Conservation (phyloP, 768 basidiomycete species). For the Hygrocybe punicea region DNA sequence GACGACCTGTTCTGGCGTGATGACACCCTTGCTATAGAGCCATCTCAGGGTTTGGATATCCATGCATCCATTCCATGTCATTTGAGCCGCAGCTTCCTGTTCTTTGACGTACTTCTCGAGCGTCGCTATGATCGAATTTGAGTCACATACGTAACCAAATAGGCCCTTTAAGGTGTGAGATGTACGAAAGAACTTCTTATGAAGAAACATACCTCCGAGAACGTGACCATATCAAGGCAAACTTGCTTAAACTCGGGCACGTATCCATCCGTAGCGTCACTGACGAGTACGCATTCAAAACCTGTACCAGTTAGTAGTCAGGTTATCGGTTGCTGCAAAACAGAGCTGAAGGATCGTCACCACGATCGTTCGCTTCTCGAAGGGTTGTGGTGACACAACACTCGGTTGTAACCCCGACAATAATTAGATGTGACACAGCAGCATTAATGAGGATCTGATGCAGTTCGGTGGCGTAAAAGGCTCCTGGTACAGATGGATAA, state of each 20-base stretch:
- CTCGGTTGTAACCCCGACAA: conserved; percentile 7
- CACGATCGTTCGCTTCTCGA: conserved; percentile 8
- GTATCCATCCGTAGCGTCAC: conserved; percentile 8
- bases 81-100: not conserved
- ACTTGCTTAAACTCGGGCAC: conserved; percentile 4
- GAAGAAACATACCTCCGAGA: conserved; percentile 2
- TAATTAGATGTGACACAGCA: conserved; percentile 7
- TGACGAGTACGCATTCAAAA: conserved; percentile 7
- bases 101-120: conserved; percentile 5
- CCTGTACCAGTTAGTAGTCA: conserved; percentile 1
- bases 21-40: conserved; percentile 2
- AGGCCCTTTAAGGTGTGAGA: conserved; percentile 1
- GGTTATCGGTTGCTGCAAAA: not conserved
- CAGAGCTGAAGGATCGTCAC: not conserved
- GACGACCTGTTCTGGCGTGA: conserved; percentile 9
- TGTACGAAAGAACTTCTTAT: not conserved
- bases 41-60: conserved; percentile 5
- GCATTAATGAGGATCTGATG: conserved; percentile 7
- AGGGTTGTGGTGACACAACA: conserved; percentile 8
- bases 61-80: conserved; percentile 6
- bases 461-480: conserved; percentile 6
- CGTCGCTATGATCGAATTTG: conserved; percentile 1
- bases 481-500: not conserved
- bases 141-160: conserved; percentile 6
- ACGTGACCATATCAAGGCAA: conserved; percentile 7